Percentiles rank a stretch among this genome's conserved stretches.
These are phyloP conservation scores for Clavaria fumosa DNA, from an alignment of 768 basidiomycete species.

Conservation along the genomic window DNA sequence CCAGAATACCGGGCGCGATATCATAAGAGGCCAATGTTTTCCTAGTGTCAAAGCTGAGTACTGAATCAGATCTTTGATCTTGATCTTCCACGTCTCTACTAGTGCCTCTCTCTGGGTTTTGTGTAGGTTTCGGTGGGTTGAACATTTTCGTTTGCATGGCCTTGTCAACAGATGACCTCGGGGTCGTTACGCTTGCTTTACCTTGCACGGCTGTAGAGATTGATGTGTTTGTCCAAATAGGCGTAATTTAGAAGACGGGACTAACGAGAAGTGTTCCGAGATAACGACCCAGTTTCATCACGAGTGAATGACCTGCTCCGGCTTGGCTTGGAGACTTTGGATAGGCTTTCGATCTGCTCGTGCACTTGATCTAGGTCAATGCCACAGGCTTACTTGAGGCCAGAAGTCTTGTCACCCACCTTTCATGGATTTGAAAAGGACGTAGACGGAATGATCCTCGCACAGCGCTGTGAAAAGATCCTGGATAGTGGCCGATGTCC, in stretches of 20 bases:
- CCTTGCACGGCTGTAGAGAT: conserved; percentile 14
- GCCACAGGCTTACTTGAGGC: too few relatives aligned
- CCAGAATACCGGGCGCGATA: too few relatives aligned
- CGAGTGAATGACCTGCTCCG: conserved; percentile 58
- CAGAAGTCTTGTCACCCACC: too few relatives aligned
- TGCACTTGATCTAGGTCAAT: conserved; percentile 41
- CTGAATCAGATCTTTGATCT: conserved; percentile 41
- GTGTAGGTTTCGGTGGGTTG: conserved; percentile 23
- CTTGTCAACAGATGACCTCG: conserved; percentile 52
- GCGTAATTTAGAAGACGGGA: conserved; percentile 18
- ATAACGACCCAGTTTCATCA: conserved; percentile 30
- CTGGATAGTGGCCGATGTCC: conserved; percentile 54
- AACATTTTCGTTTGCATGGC: conserved; percentile 47
- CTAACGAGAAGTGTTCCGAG: conserved; percentile 28
- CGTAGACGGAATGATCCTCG: conserved; percentile 80
- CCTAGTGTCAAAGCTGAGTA: conserved; percentile 34
- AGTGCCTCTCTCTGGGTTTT: too few relatives aligned
- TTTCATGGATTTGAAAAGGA: conserved; percentile 73
- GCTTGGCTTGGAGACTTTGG: conserved; percentile 38
- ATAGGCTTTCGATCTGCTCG: conserved; percentile 59
- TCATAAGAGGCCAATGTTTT: conserved; percentile 20
- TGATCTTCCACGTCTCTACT: conserved; percentile 18
- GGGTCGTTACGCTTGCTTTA: conserved; percentile 12
- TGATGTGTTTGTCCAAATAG: conserved; percentile 26
- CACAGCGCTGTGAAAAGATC: conserved; percentile 82